phyloP scores from a whole-genome alignment of 345 rosid genomes.

The Chamaenerion angustifolium region DNA sequence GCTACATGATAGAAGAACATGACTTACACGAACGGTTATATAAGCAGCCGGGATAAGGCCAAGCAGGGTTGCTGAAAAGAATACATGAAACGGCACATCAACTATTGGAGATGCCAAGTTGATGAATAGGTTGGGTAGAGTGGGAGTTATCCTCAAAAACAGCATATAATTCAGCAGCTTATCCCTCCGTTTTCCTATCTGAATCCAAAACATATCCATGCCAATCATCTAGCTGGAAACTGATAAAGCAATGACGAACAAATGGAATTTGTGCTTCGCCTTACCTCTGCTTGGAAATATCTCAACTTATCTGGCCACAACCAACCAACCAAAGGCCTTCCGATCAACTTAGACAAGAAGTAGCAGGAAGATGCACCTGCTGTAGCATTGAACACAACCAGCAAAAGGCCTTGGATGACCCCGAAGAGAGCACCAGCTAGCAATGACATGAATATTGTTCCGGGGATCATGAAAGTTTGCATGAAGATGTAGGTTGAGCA shows the following conservation, averaged over 20 bases:
- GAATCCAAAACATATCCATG: neutral
- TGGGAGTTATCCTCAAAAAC: constrained; percentile 78
- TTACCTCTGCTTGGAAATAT: constrained; percentile 87
- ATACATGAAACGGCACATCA: constrained; percentile 65
- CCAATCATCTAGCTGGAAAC: too few species aligned
- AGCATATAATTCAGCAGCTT: constrained; percentile 66
- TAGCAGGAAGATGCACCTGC: constrained; percentile 94
- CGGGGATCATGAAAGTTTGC: constrained; percentile 99
- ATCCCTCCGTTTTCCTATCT: constrained; percentile 67
- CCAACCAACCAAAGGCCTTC: constrained; percentile 83
- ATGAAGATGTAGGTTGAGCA: constrained; percentile 91
- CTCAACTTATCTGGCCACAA: constrained; percentile 92
- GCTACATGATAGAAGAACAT: neutral
- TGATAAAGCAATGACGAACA: too few species aligned
- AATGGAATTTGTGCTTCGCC: too few species aligned
- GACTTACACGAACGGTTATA: constrained; percentile 27
- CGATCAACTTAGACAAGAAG: constrained; percentile 83
- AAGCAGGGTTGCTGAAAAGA: constrained; percentile 23
- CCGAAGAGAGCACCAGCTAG: constrained; percentile 98
- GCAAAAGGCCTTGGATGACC: constrained; percentile 57
- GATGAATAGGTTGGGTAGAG: constrained; percentile 77
- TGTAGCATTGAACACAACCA: constrained; percentile 84
- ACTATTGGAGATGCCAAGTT: constrained; percentile 87
- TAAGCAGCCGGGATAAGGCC: constrained; percentile 34
- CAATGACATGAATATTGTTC: constrained; percentile 94